Conservation (phyloP, 2,329 filamentous ascomycete genomes). For the Hansfordia pulvinata region DNA sequence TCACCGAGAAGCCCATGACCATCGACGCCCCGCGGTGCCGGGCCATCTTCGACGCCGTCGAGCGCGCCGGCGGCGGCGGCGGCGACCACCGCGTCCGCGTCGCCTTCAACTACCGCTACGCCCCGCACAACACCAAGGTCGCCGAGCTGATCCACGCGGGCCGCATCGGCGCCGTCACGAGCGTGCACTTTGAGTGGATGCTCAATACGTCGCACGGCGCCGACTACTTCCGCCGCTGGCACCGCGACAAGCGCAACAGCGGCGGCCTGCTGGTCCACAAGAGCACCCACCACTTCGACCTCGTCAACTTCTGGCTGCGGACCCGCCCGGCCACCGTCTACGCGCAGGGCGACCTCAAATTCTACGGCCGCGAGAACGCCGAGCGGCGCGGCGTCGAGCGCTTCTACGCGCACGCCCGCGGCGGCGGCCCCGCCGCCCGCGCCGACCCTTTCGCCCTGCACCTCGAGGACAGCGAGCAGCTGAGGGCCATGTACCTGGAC, state of each 20-base stretch:
- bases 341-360: slow-evolving; percentile 42
- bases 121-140: slow-evolving; percentile 50
- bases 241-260: slow-evolving; percentile 45
- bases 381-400: slow-evolving; percentile 34
- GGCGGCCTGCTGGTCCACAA: slow-evolving; percentile 49
- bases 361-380: slow-evolving; percentile 49
- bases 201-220: slow-evolving; percentile 48
- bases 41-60: slow-evolving; percentile 39
- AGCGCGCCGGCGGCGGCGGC: slow-evolving; percentile 27
- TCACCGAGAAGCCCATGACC: slow-evolving; percentile 55
- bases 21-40: slow-evolving; percentile 41
- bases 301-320: slow-evolving; percentile 49
- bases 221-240: slow-evolving; percentile 51
- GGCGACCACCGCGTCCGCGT: slow-evolving; percentile 35
- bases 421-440: slow-evolving; percentile 34
- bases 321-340: slow-evolving; percentile 41
- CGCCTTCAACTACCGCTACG: slow-evolving; percentile 52
- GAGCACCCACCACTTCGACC: slow-evolving; percentile 49
- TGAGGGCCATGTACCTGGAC: slow-evolving; percentile 46
- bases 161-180: slow-evolving; percentile 40
- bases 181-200: slow-evolving; percentile 51
- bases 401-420: slow-evolving; percentile 36
- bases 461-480: slow-evolving; percentile 33
- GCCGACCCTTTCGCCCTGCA: slow-evolving; percentile 45
- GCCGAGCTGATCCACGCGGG: slow-evolving; percentile 37